Evolutionary conservation across 2,329 filamentous ascomycete species (phyloP), one percentile per base, ranked within the genome.

Genomic region (Neopestalotiopsis sp.): DNA sequence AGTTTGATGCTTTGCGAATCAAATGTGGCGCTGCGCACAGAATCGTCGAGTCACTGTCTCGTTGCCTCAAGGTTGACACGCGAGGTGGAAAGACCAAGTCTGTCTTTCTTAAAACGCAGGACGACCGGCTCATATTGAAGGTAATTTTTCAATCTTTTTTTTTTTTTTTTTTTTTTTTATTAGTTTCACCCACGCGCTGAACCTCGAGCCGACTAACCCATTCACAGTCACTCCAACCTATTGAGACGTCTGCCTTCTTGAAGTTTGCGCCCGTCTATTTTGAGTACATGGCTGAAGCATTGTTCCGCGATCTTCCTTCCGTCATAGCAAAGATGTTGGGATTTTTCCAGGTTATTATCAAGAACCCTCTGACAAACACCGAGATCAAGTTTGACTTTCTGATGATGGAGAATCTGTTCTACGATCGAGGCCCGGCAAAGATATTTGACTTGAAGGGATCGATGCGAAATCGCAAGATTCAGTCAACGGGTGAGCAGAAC

Each of bases 281-380:
- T 79, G 92, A 91, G 75, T 97, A 99, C 78, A 98, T 98, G 91
- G 94, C 94, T 13, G 94, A 98, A 78, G 95, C 94, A 6, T 86
- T 99, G 17, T 99, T 99, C 83, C 95, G 97, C 75, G 95, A 95
- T 74, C 86, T 99, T 2, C 96, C 96, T 0, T 97, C 94, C 1
- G 96, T 97, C 57, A 99, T 99, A 76, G 96, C 96, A 38, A 99
- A 99, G 83, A 99, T 99, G 96, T 89, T 99, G 67, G 96, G 96
- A 0, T 97, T 99, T 79, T 99, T 97, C 83, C 95, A 98, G 75
- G 92, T 99, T 63, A 92, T 95, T 72, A 97, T 99, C 82, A 98
- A 97, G 83, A 98, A 98, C 74, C 94, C 96, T 0, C 86, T 89
- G 20, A 98, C 95, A 0, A 95, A 94, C 64, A 93, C 93, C 0